A percentile compares a stretch with the other conserved stretches of the same genome.
Evolutionary conservation across 2,329 filamentous ascomycete genomes (phyloP).

Genomic region (Pyrenophora teres): DNA sequence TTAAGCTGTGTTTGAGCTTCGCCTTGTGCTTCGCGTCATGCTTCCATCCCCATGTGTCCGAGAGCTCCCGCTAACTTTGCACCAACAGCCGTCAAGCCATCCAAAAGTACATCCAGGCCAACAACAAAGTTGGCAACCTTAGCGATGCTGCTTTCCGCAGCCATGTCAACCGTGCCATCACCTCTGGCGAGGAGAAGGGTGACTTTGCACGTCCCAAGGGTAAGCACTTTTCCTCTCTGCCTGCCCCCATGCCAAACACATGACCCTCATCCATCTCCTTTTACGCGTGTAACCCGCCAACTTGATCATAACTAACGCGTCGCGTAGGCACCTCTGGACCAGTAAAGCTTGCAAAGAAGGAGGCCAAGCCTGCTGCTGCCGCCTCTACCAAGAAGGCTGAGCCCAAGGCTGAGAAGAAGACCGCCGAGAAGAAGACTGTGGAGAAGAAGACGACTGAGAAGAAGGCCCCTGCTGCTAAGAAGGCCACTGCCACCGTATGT

Average conservation of each 20-base stretch:
- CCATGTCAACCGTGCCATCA: constrained; percentile 85
- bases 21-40: constrained; percentile 28
- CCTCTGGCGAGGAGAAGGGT: constrained; percentile 81
- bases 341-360: constrained; percentile 90
- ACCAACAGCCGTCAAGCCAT: constrained; percentile 67
- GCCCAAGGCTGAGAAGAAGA: constrained; percentile 42
- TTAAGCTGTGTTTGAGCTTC: constrained; percentile 24
- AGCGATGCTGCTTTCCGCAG: constrained; percentile 66
- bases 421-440: constrained; percentile 29
- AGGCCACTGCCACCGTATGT: constrained; percentile 36
- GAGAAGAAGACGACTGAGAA: constrained; percentile 36
- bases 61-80: constrained; percentile 42
- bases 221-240: constrained; percentile 52
- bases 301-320: constrained; percentile 30
- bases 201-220: constrained; percentile 91
- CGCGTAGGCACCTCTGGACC: constrained; percentile 76
- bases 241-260: not conserved
- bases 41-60: constrained; percentile 27
- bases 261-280: not conserved
- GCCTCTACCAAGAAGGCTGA: constrained; percentile 37
- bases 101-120: constrained; percentile 75
- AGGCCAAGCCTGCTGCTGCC: constrained; percentile 44
- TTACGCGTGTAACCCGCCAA: not conserved
- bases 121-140: constrained; percentile 66
- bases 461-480: constrained; percentile 31